Percentiles rank a stretch among this genome's conserved stretches.
Evolutionary conservation across 306 rosid species (phyloP).

Genomic region (Datisca glomerata): DNA sequence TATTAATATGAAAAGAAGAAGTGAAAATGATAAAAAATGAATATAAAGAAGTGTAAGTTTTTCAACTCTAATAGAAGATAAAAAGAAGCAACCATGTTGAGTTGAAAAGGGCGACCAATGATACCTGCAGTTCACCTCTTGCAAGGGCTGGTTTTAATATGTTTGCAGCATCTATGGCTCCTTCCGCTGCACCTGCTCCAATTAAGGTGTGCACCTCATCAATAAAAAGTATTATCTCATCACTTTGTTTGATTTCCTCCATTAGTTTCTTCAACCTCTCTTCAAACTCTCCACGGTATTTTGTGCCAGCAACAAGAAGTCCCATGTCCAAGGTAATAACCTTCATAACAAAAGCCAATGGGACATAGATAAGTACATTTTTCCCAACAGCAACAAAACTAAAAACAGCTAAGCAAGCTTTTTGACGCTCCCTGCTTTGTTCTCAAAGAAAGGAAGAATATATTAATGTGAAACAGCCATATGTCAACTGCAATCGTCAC

Average conservation of each 20-base stretch:
- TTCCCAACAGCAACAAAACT: background rate
- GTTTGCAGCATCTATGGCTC: constrained; percentile 96
- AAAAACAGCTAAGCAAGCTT: too few relatives aligned
- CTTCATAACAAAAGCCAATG: constrained; percentile 22
- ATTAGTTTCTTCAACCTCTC: constrained; percentile 88
- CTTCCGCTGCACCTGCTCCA: constrained; percentile 99
- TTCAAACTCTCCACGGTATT: constrained; percentile 98
- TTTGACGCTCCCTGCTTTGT: too few relatives aligned
- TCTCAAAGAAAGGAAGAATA: too few relatives aligned
- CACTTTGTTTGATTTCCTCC: constrained; percentile 98
- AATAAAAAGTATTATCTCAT: constrained; percentile 81
- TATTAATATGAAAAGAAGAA: too few relatives aligned
- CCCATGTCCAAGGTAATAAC: constrained; percentile 98
- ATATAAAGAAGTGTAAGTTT: too few relatives aligned
- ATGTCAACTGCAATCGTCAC: too few relatives aligned
- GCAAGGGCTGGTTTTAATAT: constrained; percentile 95
- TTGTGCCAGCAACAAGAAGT: constrained; percentile 94
- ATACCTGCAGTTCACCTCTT: constrained; percentile 98
- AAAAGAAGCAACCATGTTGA: too few relatives aligned
- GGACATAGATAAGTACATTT: background rate
- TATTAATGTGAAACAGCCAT: too few relatives aligned
- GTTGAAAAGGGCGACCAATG: too few relatives aligned
- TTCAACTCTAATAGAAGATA: too few relatives aligned
- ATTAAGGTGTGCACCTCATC: constrained; percentile 93
- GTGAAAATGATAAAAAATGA: too few relatives aligned